Conservation (phyloP, 1,284 basidiomycete genomes). For the Farysia itapuensis region DNA sequence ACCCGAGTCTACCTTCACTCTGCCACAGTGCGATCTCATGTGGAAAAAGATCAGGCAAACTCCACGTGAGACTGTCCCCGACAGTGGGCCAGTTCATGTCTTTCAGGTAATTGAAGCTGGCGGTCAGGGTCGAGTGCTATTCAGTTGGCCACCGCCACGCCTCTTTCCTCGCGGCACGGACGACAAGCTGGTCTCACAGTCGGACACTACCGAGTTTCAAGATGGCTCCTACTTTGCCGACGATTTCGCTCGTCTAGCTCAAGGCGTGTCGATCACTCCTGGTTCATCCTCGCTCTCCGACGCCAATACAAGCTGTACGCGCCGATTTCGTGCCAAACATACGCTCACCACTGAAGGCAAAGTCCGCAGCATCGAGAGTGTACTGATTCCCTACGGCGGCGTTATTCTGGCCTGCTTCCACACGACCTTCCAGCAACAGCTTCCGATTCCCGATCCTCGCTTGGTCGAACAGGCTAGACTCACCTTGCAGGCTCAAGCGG, state of each 20-base stretch:
- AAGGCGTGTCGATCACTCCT: constrained; percentile 66
- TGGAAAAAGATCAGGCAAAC: constrained; percentile 28
- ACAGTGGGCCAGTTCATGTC: constrained; percentile 64
- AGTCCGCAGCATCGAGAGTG: constrained; percentile 73
- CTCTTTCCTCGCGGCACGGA: constrained; percentile 17
- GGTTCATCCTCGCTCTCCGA: constrained; percentile 63
- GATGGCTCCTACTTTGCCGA: constrained; percentile 72
- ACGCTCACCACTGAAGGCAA: constrained; percentile 67
- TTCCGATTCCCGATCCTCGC: constrained; percentile 25
- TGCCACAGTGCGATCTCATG: constrained; percentile 49
- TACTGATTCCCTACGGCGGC: constrained; percentile 89
- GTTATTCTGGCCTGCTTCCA: constrained; percentile 63
- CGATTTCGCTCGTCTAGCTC: constrained; percentile 79
- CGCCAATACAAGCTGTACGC: constrained; percentile 87
- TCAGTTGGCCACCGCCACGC: constrained; percentile 78
- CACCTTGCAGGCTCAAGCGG: constrained; percentile 8
- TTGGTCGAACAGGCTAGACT: constrained; percentile 13
- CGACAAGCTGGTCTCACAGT: constrained; percentile 5
- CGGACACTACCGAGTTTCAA: constrained; percentile 38
- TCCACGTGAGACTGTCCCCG: constrained; percentile 5
- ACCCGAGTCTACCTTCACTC: constrained; percentile 59
- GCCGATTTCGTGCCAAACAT: constrained; percentile 82
- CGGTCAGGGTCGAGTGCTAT: constrained; percentile 68
- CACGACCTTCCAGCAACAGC: constrained; percentile 53
- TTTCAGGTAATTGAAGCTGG: constrained; percentile 75